Evolutionary conservation across 805 yeast genomes (phyloP), one percentile per base, ranked within the genome.

Genomic region (Candida lessepsii): DNA sequence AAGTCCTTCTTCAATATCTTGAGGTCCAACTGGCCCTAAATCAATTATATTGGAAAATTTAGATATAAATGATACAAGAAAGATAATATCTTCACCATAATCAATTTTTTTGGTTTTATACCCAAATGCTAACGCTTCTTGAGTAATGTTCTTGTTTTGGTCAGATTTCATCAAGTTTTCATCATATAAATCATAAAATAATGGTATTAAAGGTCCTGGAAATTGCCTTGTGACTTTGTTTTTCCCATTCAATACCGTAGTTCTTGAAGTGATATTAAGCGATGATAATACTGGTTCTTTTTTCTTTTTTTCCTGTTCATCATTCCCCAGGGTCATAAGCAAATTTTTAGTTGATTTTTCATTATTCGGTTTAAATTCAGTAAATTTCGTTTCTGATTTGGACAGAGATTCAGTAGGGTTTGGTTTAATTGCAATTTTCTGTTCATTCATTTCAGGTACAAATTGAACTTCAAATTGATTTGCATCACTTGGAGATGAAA

Each of bases 181-280:
- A 41, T 69, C 73, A 40, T 69, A 68, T 9, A 59, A 47, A 31
- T 61, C 65, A 42, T 61, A 67, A 35, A 53, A 47, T 20, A 69
- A 46, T 0, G 63, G 58, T 3, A 68, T 51, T 32, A 68, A 48
- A 1, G 75, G 73, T 1, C 72, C 73, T 0, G 73, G 72, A 11
- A 60, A 53, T 25, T 63, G 62, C 23, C 70, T 48, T 7, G 67
- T 51, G 11, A 53, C 43, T 44, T 60, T 63, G 39, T 55, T 51
- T 13, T 55, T 52, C 14, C 54, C 54, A 18, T 54, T 57, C 3
- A 60, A 23, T 1, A 68, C 55, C 6, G 67, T 63, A n/a, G 73
- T 69, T 28, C 60, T 41, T 15, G 57, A 52, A 5, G 29, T 34
- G 17, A 19, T 36, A 29, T 9, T 39, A 26, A 26, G 18, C 2